These are phyloP conservation scores for Sparassis latifolia DNA, from an alignment of 1,284 basidiomycete genomes.

Conservation along the genomic window DNA sequence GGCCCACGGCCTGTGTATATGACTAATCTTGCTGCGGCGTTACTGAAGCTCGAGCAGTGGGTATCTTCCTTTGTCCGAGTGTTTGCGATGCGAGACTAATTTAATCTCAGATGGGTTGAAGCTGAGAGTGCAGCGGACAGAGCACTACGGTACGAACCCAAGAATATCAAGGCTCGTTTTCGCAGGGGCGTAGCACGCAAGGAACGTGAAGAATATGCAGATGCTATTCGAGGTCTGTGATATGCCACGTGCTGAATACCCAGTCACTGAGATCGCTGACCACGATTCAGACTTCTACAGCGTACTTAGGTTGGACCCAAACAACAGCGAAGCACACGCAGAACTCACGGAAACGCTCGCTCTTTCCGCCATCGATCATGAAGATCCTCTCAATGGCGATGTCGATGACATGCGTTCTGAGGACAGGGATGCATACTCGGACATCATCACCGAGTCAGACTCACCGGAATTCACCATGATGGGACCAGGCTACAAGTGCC, in stretches of 20 bases:
- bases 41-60: slow-evolving; percentile 35
- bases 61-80: slow-evolving; percentile 5
- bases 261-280: not conserved
- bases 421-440: slow-evolving; percentile 2
- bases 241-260: too few species aligned
- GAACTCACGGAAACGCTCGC: slow-evolving; percentile 16
- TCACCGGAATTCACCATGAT: slow-evolving; percentile 41
- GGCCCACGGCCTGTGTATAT: slow-evolving; percentile 28
- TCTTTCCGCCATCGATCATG: slow-evolving; percentile 2
- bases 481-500: slow-evolving; percentile 35
- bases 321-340: slow-evolving; percentile 22
- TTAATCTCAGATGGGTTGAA: slow-evolving; percentile 30
- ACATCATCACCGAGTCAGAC: slow-evolving; percentile 30
- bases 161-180: slow-evolving; percentile 36
- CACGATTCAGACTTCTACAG: slow-evolving; percentile 30
- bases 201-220: slow-evolving; percentile 26
- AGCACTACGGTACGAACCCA: slow-evolving; percentile 36
- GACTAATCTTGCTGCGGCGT: slow-evolving; percentile 34
- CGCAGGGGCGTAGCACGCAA: slow-evolving; percentile 36
- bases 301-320: slow-evolving; percentile 29
- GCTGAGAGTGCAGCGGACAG: slow-evolving; percentile 36
- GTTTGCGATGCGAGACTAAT: not conserved
- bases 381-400: slow-evolving; percentile 11
- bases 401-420: slow-evolving; percentile 24
- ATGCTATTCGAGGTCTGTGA: slow-evolving; percentile 31